These are phyloP conservation scores for Leccinellum albellum DNA, from an alignment of 768 basidiomycete genomes.

Conservation along the genomic window DNA sequence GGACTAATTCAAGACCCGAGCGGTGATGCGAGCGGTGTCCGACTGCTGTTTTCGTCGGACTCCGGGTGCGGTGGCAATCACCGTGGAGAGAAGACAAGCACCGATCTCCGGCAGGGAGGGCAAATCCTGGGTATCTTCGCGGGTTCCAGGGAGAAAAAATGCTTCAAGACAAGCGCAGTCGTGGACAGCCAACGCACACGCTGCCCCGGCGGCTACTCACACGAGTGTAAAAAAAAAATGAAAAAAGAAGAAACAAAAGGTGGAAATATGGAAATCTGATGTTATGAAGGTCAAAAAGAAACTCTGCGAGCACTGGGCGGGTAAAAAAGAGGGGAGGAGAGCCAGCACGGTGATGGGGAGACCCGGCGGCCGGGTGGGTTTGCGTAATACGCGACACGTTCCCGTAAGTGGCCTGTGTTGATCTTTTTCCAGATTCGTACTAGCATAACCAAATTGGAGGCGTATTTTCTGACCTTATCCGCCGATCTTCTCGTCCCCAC, in stretches of 20 bases:
- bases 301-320: too few species aligned
- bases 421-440: constrained; percentile 26
- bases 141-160: constrained; percentile 5
- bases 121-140: constrained; percentile 23
- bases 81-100: constrained; percentile 16
- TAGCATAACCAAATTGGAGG: constrained; percentile 9
- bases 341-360: not conserved
- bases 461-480: constrained; percentile 31
- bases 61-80: constrained; percentile 20
- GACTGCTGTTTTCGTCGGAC: constrained; percentile 6
- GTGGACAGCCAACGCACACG: not conserved
- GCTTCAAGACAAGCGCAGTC: not conserved
- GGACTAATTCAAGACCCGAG: constrained; percentile 21
- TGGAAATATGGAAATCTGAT: too few species aligned
- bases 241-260: not conserved
- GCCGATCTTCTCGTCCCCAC: constrained; percentile 33
- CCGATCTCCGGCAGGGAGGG: constrained; percentile 19
- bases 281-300: too few species aligned
- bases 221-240: not conserved
- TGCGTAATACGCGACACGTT: constrained; percentile 1
- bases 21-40: constrained; percentile 14
- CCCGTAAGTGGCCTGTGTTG: constrained; percentile 27
- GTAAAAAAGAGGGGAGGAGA: not conserved
- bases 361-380: constrained; percentile 1
- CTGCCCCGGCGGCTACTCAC: too few species aligned